A percentile compares a stretch with the other conserved stretches of the same genome.
Conservation (phyloP, 192 early-diverging fungal genomes). For the Spinellus fusiger region DNA sequence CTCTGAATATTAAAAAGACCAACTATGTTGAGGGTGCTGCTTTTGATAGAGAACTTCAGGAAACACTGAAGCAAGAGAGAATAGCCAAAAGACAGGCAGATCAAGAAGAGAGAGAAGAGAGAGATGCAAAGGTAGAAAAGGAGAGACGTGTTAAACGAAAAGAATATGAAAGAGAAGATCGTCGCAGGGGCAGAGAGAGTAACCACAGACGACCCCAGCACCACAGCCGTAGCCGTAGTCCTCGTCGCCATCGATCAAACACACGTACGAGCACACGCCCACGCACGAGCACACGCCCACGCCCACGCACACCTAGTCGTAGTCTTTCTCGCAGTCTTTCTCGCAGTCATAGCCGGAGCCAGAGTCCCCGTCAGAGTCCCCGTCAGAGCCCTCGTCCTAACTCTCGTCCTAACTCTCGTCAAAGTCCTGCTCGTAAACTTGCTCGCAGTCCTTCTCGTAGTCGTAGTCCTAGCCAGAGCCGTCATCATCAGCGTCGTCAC, state of each 20-base stretch:
- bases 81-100: neutral
- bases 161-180: no score
- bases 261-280: no score
- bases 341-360: slow-evolving; percentile 20
- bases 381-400: neutral
- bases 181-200: slow-evolving; percentile 11
- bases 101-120: neutral
- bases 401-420: neutral
- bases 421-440: neutral
- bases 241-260: no score
- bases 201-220: no score
- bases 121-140: neutral
- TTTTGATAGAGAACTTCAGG: slow-evolving; percentile 71
- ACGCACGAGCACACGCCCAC: no score
- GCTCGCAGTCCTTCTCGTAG: slow-evolving; percentile 9
- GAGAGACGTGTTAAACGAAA: no score
- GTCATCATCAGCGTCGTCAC: no score
- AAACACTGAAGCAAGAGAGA: slow-evolving; percentile 18
- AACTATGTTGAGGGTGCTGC: slow-evolving; percentile 69
- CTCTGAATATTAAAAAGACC: slow-evolving; percentile 57
- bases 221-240: slow-evolving; percentile 2
- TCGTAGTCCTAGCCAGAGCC: slow-evolving; percentile 16
- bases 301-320: slow-evolving; percentile 11
- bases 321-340: slow-evolving; percentile 1
- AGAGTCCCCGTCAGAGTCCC: slow-evolving; percentile 14